A percentile compares a stretch with the other conserved stretches of the same genome.
phyloP scores from a whole-genome alignment of 2,329 filamentous ascomycete species.

The Thielaviopsis populi region DNA sequence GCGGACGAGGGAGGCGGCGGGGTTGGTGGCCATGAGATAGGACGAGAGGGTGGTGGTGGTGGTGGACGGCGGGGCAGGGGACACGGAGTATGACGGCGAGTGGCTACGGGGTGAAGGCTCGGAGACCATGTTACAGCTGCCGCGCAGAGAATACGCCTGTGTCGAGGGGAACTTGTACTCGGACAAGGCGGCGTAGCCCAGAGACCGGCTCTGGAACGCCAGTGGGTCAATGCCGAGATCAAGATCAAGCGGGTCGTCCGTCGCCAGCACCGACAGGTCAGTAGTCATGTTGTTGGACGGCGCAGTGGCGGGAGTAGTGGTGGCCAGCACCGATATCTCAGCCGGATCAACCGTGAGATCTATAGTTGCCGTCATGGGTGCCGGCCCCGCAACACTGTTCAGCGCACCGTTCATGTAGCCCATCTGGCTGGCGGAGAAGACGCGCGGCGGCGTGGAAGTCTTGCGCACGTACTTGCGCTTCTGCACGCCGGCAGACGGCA shows the following conservation, averaged over 20 bases:
- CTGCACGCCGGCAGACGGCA: constrained; percentile 2
- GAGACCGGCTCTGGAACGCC: not conserved
- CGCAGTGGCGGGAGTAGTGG: not conserved
- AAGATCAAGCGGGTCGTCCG: not conserved
- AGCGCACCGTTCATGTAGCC: not conserved
- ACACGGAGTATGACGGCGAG: not conserved
- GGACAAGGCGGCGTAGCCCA: not conserved
- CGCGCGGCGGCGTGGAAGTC: not conserved
- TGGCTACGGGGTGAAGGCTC: not conserved
- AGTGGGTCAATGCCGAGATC: not conserved
- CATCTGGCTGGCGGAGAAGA: not conserved
- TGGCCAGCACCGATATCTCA: not conserved
- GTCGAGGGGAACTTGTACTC: constrained; percentile 10
- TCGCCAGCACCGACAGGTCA: not conserved
- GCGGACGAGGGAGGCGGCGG: constrained; percentile 66
- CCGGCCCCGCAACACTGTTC: not conserved
- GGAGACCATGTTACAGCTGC: not conserved
- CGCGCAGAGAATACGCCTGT: constrained; percentile 24
- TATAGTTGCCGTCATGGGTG: not conserved
- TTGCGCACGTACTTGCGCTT: constrained; percentile 4
- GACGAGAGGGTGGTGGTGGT: constrained; percentile 64
- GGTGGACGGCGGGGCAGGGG: constrained; percentile 31
- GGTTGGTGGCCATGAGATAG: constrained; percentile 68
- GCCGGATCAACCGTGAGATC: not conserved
- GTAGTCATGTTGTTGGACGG: not conserved